Evolutionary conservation across 441 rosid species (phyloP).

Genomic region (Breynia disticha): DNA sequence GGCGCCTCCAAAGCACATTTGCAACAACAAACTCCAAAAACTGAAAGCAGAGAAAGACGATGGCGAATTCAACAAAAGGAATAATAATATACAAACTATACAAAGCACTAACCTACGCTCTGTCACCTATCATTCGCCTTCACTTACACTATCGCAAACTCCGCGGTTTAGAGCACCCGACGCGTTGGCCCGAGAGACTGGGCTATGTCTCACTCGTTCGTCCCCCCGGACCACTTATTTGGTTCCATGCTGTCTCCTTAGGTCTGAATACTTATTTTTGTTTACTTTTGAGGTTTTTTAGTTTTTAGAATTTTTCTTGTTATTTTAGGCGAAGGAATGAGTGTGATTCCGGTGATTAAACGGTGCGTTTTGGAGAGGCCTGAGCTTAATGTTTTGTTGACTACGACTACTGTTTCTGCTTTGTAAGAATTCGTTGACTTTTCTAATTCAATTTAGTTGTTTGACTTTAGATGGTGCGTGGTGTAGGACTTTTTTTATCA

Average conservation of each 20-base stretch:
- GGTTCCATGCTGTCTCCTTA: constrained; percentile 96
- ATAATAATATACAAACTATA: constrained; percentile 44
- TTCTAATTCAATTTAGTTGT: neutral
- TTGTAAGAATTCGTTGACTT: constrained; percentile 34
- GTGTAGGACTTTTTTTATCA: neutral
- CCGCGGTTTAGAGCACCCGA: constrained; percentile 61
- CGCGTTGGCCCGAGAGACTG: constrained; percentile 76
- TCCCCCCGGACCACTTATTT: constrained; percentile 62
- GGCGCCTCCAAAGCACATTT: no score
- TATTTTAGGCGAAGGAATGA: constrained; percentile 82
- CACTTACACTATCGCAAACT: constrained; percentile 64
- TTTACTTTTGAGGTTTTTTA: neutral
- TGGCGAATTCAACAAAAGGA: constrained; percentile 25
- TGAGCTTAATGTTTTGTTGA: constrained; percentile 61
- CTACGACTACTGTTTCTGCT: constrained; percentile 68
- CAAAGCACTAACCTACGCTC: constrained; percentile 49
- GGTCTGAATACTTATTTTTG: constrained; percentile 19
- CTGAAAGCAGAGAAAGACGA: constrained; percentile 18
- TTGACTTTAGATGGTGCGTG: neutral
- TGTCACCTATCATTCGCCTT: constrained; percentile 58
- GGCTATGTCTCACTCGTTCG: constrained; percentile 64
- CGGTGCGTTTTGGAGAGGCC: constrained; percentile 43
- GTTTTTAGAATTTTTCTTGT: neutral
- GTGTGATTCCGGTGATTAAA: constrained; percentile 72
- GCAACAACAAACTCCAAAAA: no score